Evolutionary conservation across 2,329 filamentous ascomycete species (phyloP).

Genomic region (Monilinia laxa): DNA sequence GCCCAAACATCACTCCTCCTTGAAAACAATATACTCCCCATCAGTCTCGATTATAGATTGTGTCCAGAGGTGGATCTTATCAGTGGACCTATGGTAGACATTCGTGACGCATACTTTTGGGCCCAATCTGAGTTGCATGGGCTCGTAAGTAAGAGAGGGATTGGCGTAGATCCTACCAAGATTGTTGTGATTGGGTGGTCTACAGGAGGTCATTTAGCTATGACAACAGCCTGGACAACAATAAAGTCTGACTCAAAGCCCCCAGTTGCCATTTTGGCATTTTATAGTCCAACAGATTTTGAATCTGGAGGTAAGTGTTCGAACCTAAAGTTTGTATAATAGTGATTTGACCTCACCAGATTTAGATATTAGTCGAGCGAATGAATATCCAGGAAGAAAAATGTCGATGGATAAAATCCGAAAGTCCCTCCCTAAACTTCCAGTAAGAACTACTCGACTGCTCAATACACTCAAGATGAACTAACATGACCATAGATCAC

Average conservation of each 20-base stretch:
- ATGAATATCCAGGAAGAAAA: neutral
- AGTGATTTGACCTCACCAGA: neutral
- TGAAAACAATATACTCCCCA: conserved; percentile 45
- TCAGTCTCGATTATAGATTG: conserved; percentile 52
- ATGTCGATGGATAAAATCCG: neutral
- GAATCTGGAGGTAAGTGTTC: neutral
- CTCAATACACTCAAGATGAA: neutral
- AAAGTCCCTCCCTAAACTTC: neutral
- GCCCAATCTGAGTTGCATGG: neutral
- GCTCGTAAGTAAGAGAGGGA: conserved; percentile 27
- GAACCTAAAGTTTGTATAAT: neutral
- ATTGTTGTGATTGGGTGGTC: conserved; percentile 52
- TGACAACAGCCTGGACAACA: conserved; percentile 46
- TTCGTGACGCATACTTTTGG: conserved; percentile 46
- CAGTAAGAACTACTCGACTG: neutral
- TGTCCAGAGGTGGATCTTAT: conserved; percentile 49
- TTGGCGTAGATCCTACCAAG: conserved; percentile 33
- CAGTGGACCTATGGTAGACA: conserved; percentile 49
- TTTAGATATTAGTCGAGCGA: neutral
- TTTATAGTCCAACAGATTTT: conserved; percentile 44
- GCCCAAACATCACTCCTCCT: conserved; percentile 22
- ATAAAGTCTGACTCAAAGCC: conserved; percentile 37
- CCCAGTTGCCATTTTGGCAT: conserved; percentile 47
- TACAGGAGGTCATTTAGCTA: conserved; percentile 48
- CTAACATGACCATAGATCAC: conserved; percentile 2